These are phyloP conservation scores for Fremontodendron californicum DNA, from an alignment of 345 rosid species.

Conservation along the genomic window DNA sequence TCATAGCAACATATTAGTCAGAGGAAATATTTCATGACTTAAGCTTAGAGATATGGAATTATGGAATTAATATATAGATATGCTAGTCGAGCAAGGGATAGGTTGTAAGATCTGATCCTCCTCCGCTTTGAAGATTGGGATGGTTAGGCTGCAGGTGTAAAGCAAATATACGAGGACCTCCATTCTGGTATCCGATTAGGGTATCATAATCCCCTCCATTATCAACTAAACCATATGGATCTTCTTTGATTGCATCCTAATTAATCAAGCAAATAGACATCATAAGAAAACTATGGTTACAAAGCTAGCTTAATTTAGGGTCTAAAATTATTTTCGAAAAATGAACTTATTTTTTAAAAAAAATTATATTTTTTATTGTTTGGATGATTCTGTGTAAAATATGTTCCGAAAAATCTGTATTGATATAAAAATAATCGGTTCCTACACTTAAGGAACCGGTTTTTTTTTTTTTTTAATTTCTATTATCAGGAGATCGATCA, in stretches of 20 bases:
- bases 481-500: too few relatives aligned
- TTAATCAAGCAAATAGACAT: slow-evolving; percentile 6
- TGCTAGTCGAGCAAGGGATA: slow-evolving; percentile 29
- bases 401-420: too few relatives aligned
- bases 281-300: too few relatives aligned
- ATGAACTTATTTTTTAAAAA: too few relatives aligned
- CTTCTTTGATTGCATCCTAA: slow-evolving; percentile 45
- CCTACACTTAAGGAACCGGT: too few relatives aligned
- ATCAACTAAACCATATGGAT: slow-evolving; percentile 60
- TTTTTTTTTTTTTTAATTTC: too few relatives aligned
- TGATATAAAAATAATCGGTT: too few relatives aligned
- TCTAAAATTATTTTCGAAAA: too few relatives aligned
- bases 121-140: slow-evolving; percentile 18
- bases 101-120: slow-evolving; percentile 29
- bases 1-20: background rate
- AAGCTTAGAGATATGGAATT: background rate
- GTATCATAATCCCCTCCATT: slow-evolving; percentile 47
- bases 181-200: slow-evolving; percentile 38
- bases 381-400: too few relatives aligned
- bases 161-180: slow-evolving; percentile 42
- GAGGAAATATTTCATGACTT: background rate
- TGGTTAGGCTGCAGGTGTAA: slow-evolving; percentile 39
- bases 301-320: too few relatives aligned
- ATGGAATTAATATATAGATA: too few relatives aligned
- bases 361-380: too few relatives aligned